phyloP scores from a whole-genome alignment of 768 basidiomycete genomes.

The Kwoniella europaea region DNA sequence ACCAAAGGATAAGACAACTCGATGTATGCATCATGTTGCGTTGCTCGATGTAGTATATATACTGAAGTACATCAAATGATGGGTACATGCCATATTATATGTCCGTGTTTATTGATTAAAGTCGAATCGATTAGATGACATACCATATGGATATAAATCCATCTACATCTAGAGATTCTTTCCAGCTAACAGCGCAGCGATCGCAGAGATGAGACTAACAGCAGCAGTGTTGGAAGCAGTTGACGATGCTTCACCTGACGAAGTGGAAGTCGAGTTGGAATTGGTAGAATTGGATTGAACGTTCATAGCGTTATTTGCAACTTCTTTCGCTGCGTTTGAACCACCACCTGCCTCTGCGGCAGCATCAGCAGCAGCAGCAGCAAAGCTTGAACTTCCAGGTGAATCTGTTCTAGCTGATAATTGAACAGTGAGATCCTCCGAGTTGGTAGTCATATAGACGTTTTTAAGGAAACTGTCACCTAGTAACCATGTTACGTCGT shows the following conservation, averaged over 20 bases:
- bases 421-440: constrained; percentile 34
- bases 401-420: constrained; percentile 38
- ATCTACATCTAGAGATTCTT: not conserved
- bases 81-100: not conserved
- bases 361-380: not conserved
- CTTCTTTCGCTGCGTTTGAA: not conserved
- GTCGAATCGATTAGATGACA: too few species aligned
- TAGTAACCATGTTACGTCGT: constrained; percentile 71
- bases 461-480: constrained; percentile 59
- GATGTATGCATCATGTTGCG: too few species aligned
- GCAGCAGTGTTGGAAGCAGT: not conserved
- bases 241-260: not conserved
- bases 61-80: too few species aligned
- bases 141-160: not conserved
- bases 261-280: not conserved
- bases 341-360: too few species aligned
- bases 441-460: constrained; percentile 49
- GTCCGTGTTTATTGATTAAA: not conserved
- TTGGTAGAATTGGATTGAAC: not conserved
- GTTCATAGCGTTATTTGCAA: not conserved
- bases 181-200: constrained; percentile 11
- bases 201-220: constrained; percentile 7
- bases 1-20: too few species aligned
- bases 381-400: constrained; percentile 17
- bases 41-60: too few species aligned